phyloP scores from a whole-genome alignment of 257 asterid species.

The Gentiana straminea region DNA sequence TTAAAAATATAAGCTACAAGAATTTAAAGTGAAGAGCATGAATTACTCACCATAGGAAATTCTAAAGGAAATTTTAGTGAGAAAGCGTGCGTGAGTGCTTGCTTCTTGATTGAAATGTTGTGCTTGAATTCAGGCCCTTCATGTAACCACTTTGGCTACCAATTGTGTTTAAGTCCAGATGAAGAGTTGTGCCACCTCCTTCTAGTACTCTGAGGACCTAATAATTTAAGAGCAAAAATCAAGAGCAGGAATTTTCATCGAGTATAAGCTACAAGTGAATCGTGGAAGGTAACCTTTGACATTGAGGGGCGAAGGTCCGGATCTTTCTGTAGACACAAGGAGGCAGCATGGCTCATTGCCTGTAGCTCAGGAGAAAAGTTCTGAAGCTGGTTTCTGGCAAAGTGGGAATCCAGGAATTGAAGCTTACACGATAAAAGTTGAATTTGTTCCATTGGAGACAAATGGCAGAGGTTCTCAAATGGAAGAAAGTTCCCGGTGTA shows the following conservation, averaged over 20 bases:
- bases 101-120: conserved; percentile 19
- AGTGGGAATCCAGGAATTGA: conserved; percentile 39
- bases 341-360: conserved; percentile 62
- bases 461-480: conserved; percentile 31
- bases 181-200: conserved; percentile 35
- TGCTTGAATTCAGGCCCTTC: conserved; percentile 27
- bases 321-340: conserved; percentile 65
- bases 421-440: conserved; percentile 35
- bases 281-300: conserved; percentile 48
- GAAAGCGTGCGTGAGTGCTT: conserved; percentile 45
- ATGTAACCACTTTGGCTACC: conserved; percentile 59
- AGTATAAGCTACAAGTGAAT: too few species aligned
- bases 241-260: too few species aligned
- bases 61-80: conserved; percentile 18
- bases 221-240: neutral
- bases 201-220: conserved; percentile 66
- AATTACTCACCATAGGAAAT: too few species aligned
- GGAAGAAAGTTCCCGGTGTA: conserved; percentile 32
- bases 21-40: too few species aligned
- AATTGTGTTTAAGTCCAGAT: conserved; percentile 30
- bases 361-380: conserved; percentile 52
- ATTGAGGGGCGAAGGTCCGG: conserved; percentile 71
- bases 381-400: conserved; percentile 29
- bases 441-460: conserved; percentile 37
- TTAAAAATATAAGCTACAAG: too few species aligned